A percentile compares a stretch with the other conserved stretches of the same genome.
Conservation (phyloP, 2,329 filamentous ascomycete species). For the Ceratocystis albifundus region DNA sequence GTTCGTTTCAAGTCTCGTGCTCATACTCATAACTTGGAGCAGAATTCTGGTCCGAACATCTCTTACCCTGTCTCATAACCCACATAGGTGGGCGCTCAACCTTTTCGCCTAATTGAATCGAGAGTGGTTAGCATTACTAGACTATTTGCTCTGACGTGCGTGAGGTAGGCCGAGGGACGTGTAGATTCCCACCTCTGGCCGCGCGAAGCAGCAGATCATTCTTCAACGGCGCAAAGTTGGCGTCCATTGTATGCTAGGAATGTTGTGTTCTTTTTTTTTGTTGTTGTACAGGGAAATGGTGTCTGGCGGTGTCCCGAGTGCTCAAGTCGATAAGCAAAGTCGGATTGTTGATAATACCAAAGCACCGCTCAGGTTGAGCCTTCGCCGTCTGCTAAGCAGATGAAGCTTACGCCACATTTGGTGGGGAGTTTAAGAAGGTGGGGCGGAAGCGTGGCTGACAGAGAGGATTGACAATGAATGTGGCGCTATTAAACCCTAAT, state of each 20-base stretch:
- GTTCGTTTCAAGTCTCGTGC: neutral
- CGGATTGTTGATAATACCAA: neutral
- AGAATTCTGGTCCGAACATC: neutral
- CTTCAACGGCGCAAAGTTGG: conserved; percentile 63
- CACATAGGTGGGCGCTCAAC: conserved; percentile 92
- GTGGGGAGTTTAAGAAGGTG: neutral
- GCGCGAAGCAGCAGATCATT: conserved; percentile 88
- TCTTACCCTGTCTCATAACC: conserved; percentile 95
- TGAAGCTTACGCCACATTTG: conserved; percentile 5
- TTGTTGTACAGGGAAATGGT: neutral
- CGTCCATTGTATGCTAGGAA: conserved; percentile 17
- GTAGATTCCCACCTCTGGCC: conserved; percentile 57
- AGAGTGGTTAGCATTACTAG: neutral
- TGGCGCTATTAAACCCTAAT: neutral
- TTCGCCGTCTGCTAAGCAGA: neutral
- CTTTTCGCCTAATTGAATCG: conserved; percentile 53
- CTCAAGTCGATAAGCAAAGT: neutral
- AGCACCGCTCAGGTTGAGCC: neutral
- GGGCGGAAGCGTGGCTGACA: neutral
- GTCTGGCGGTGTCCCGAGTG: neutral
- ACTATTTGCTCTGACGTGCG: neutral
- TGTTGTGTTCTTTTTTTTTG: conserved; percentile 8
- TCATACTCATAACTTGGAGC: neutral
- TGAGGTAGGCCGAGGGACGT: neutral
- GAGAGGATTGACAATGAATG: neutral